Evolutionary conservation across 2,329 filamentous ascomycete species (phyloP).

Genomic region (Xylaria hypoxylon): DNA sequence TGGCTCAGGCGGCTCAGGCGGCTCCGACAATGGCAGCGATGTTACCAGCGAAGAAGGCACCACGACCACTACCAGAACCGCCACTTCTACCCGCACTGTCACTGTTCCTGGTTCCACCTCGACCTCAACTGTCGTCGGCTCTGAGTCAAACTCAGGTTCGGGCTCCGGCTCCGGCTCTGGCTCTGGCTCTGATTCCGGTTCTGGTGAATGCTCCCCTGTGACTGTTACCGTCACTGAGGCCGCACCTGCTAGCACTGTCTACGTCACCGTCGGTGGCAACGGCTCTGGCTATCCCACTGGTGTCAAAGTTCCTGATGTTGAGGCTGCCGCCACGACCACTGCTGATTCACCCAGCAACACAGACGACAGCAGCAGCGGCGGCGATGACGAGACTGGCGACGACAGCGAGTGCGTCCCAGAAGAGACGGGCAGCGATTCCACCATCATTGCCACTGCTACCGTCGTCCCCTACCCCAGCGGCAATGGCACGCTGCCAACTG

Average conservation of each 20-base stretch:
- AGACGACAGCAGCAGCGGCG: slow-evolving; percentile 28
- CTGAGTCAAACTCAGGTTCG: slow-evolving; percentile 36
- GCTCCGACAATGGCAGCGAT: slow-evolving; percentile 33
- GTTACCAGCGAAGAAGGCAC: slow-evolving; percentile 40
- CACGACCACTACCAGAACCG: slow-evolving; percentile 49
- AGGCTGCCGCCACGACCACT: slow-evolving; percentile 23
- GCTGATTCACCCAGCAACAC: slow-evolving; percentile 26
- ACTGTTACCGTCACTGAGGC: slow-evolving; percentile 51
- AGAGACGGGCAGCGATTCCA: slow-evolving; percentile 49
- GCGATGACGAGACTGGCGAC: slow-evolving; percentile 19
- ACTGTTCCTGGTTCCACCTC: slow-evolving; percentile 43
- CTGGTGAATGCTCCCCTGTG: slow-evolving; percentile 44
- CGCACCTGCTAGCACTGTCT: slow-evolving; percentile 48
- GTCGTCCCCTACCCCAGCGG: slow-evolving; percentile 56
- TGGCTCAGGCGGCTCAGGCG: slow-evolving; percentile 27
- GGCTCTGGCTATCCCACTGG: slow-evolving; percentile 33
- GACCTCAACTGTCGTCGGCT: slow-evolving; percentile 34
- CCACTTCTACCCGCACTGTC: slow-evolving; percentile 50
- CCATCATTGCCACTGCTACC: slow-evolving; percentile 50
- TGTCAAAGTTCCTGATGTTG: slow-evolving; percentile 27
- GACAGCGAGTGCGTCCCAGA: slow-evolving; percentile 41
- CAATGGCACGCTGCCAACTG: slow-evolving; percentile 44
- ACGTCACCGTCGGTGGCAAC: slow-evolving; percentile 44
- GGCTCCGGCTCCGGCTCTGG: slow-evolving; percentile 34
- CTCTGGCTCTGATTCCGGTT: background rate